Percentiles rank a stretch among this genome's conserved stretches.
These are phyloP conservation scores for Rhizopogon sp. DNA, from an alignment of 768 basidiomycete genomes.

Conservation along the genomic window DNA sequence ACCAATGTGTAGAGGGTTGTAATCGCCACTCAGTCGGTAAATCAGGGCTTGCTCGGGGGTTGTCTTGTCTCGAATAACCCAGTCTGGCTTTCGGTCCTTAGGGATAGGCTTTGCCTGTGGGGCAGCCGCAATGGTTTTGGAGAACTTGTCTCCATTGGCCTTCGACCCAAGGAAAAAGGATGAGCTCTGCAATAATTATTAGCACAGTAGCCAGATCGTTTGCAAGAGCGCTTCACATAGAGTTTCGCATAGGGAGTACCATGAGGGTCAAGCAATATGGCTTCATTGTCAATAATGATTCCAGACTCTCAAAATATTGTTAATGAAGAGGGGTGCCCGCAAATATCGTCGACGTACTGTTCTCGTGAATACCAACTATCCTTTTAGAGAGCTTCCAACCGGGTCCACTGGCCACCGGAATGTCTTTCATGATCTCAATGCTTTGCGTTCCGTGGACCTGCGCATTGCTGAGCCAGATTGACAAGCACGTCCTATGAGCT, in stretches of 20 bases:
- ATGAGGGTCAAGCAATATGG: conserved; percentile 53
- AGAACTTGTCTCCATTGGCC: conserved; percentile 57
- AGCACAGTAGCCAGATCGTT: not conserved
- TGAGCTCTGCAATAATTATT: conserved; percentile 39
- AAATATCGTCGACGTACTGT: conserved; percentile 48
- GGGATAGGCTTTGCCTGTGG: conserved; percentile 59
- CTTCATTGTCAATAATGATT: conserved; percentile 65
- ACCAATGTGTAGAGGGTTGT: conserved; percentile 78
- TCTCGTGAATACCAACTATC: conserved; percentile 71
- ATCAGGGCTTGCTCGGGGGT: conserved; percentile 61
- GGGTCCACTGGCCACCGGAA: conserved; percentile 69
- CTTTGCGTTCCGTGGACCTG: conserved; percentile 79
- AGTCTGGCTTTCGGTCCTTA: conserved; percentile 56
- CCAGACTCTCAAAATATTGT: conserved; percentile 52
- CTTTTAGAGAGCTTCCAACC: conserved; percentile 74
- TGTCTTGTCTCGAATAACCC: conserved; percentile 57
- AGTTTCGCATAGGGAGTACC: conserved; percentile 59
- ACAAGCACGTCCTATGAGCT: not conserved
- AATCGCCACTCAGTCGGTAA: conserved; percentile 75
- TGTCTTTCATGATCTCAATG: conserved; percentile 73
- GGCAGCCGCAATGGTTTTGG: conserved; percentile 54
- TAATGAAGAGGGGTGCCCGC: not conserved
- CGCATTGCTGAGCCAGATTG: not conserved
- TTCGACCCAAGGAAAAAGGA: conserved; percentile 68
- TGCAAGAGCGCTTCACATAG: conserved; percentile 36